These are phyloP conservation scores for Byssochlamys sp. DNA, from an alignment of 2,329 filamentous ascomycete species.

Conservation along the genomic window DNA sequence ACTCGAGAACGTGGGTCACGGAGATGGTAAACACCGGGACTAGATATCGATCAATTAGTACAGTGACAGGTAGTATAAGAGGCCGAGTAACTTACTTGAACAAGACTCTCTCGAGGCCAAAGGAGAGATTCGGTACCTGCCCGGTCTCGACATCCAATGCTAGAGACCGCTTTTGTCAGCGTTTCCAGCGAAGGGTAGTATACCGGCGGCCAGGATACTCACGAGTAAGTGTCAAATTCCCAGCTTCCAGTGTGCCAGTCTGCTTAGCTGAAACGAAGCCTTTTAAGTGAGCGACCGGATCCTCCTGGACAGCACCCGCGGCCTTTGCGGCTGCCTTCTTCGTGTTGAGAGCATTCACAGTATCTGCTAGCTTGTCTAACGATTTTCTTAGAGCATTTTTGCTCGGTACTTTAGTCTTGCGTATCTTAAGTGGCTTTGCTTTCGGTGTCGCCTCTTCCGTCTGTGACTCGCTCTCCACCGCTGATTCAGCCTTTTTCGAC, in stretches of 20 bases:
- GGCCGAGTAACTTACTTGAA: constrained; percentile 56
- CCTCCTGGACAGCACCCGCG: neutral
- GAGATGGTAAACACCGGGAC: constrained; percentile 75
- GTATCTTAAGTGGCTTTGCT: neutral
- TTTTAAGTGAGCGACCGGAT: neutral
- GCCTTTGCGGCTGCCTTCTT: neutral
- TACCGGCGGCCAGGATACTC: constrained; percentile 1
- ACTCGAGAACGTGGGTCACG: constrained; percentile 80
- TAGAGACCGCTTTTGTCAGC: neutral
- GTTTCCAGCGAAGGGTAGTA: neutral
- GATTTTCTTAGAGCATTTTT: neutral
- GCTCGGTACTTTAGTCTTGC: neutral
- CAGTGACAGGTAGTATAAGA: neutral
- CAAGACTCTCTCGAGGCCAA: constrained; percentile 76
- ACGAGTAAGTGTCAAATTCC: constrained; percentile 10
- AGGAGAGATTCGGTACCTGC: constrained; percentile 54
- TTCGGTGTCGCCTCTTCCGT: constrained; percentile 1
- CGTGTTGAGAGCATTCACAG: neutral
- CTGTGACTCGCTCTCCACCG: neutral
- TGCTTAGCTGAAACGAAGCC: constrained; percentile 2
- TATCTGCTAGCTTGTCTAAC: neutral
- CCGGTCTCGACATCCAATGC: constrained; percentile 38
- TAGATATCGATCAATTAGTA: constrained; percentile 13
- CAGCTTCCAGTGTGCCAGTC: constrained; percentile 8
- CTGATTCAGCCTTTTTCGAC: neutral